phyloP scores from a whole-genome alignment of 1,139 yeast genomes.

The Pichia sp. region DNA sequence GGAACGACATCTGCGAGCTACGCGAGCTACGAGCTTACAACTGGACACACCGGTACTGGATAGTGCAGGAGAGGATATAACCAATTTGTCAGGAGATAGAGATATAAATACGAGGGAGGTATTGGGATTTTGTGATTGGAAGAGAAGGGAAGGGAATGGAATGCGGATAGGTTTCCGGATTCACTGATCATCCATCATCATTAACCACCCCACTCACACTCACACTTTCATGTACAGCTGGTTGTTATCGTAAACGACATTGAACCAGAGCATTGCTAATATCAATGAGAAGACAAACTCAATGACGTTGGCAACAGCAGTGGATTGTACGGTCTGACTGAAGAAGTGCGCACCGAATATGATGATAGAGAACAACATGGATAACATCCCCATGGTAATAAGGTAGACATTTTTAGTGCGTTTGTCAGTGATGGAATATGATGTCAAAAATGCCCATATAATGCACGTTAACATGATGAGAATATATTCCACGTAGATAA shows the following conservation, averaged over 20 bases:
- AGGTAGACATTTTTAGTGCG: slow-evolving; percentile 13
- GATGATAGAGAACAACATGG: slow-evolving; percentile 12
- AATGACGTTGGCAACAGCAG: slow-evolving; percentile 19
- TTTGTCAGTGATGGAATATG: slow-evolving; percentile 8
- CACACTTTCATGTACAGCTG: slow-evolving; percentile 5
- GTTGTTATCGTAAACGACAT: slow-evolving; percentile 16
- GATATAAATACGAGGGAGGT: too few species aligned
- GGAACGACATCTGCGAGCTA: too few species aligned
- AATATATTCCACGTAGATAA: slow-evolving; percentile 21
- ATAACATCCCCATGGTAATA: slow-evolving; percentile 15
- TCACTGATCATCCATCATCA: too few species aligned
- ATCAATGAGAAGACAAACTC: slow-evolving; percentile 17
- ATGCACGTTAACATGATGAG: slow-evolving; percentile 14
- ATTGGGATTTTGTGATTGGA: too few species aligned
- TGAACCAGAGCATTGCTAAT: slow-evolving; percentile 23
- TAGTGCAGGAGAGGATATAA: too few species aligned
- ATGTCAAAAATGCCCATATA: slow-evolving; percentile 18
- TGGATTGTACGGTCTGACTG: slow-evolving; percentile 13
- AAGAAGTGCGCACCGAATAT: slow-evolving; percentile 11
- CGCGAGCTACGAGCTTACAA: too few species aligned
- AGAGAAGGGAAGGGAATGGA: too few species aligned
- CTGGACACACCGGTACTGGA: too few species aligned
- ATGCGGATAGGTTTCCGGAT: too few species aligned
- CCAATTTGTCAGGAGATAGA: too few species aligned
- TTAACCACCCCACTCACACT: too few species aligned